A percentile compares a stretch with the other conserved stretches of the same genome.
Evolutionary conservation across 768 basidiomycete genomes (phyloP).

Genomic region (Lentinula boryana): DNA sequence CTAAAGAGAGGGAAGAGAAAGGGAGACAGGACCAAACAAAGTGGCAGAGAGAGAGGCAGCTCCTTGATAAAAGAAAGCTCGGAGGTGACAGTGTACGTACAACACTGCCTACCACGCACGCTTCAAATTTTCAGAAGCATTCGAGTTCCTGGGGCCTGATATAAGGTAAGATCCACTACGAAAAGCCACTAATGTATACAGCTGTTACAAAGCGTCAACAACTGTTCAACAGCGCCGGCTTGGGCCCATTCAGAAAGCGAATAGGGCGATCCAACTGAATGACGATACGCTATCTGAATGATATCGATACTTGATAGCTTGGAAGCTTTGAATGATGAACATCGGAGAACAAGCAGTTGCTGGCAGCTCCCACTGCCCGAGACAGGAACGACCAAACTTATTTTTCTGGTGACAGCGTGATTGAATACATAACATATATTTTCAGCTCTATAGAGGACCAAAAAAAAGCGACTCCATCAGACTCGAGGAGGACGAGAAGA

Average conservation of each 20-base stretch:
- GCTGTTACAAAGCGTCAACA: background rate
- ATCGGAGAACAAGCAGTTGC: background rate
- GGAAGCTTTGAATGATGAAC: background rate
- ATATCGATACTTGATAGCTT: background rate
- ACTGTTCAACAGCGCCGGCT: background rate
- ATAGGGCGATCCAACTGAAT: background rate
- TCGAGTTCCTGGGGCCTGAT: background rate
- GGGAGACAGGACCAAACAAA: background rate
- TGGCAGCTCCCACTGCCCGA: background rate
- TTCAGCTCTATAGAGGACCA: background rate
- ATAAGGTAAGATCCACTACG: background rate
- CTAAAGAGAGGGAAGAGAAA: background rate
- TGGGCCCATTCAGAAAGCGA: background rate
- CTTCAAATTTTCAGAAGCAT: background rate
- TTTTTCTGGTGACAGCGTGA: background rate
- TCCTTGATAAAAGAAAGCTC: background rate
- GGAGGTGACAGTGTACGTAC: background rate
- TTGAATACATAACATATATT: background rate
- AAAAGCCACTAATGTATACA: background rate
- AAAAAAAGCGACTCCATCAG: background rate
- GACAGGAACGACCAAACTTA: background rate
- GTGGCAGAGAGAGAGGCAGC: background rate
- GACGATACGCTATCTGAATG: background rate
- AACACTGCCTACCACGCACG: background rate
- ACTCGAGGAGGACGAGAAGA: background rate